Base-by-base conservation (phyloP, 345 rosid species). In the Draba incana region DNA sequence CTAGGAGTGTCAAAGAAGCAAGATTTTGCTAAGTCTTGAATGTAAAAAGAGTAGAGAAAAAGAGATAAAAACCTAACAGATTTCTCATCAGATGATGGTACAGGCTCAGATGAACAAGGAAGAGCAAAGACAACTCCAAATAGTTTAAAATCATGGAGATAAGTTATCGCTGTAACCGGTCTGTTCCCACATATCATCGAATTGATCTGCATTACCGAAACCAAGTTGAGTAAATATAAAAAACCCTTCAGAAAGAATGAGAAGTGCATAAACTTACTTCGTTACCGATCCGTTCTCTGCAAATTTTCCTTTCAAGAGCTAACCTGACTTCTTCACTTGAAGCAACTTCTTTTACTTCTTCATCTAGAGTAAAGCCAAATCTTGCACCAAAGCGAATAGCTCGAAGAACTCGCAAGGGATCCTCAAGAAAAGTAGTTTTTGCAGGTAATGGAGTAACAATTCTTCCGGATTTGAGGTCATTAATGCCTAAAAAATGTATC, bases 381-480 rank as follows among this genome's bases (percentile, higher is more conserved):
- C 98, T 84, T 62, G 92, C 97, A 77, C 96, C 97, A 79, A 93
- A 93, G 45, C 98, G 98, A 80, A 93, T 84, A 73, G 98, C 97
- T 70, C 98, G 84, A 62, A 90, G 97, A 73, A 93, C 94, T 41
- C 97, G 84, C 69, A 93, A 80, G 10, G 97, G 98, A 77, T 93
- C 98, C 81, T 93, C 98, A 79, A 90, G 74, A 80, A 93, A 93
- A 0, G 98, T 93, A 62, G 84, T 85, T 77, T 81, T 88, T 64
- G 98, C 87, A 72, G 87, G 83, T 63, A 90, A 75, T 64, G 97
- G 98, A 53, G 98, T 93, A 39, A 84, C 97, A 69, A 90, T 86
- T 72, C 73, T 85, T 79, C 97, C 95, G 16, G 80, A 81, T 79
- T 81, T 86, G 35, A 93, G 87, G 81, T 93, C 98, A 4, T 69